Evolutionary conservation across 2,329 filamentous ascomycete genomes (phyloP).

Genomic region (Xylariaceae sp.): DNA sequence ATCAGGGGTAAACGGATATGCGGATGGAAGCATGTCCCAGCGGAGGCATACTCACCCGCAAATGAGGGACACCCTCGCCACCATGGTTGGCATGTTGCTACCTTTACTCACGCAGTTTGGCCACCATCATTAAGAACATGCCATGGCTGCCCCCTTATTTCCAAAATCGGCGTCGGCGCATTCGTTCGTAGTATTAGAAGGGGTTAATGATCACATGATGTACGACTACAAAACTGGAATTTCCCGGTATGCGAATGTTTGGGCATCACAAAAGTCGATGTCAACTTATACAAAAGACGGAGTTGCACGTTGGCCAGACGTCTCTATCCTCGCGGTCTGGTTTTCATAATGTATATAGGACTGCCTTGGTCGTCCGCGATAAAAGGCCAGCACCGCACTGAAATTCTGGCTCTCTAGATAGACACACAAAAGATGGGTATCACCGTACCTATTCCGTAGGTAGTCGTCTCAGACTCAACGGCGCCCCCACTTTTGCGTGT

Average conservation of each 20-base stretch:
- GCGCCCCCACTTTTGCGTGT: background rate
- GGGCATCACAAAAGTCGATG: constrained; percentile 6
- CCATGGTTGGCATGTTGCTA: constrained; percentile 70
- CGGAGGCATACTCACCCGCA: constrained; percentile 52
- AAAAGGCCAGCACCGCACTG: background rate
- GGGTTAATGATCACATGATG: constrained; percentile 16
- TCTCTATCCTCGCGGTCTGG: background rate
- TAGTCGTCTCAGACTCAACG: background rate
- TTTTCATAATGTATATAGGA: constrained; percentile 7
- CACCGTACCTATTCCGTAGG: no score
- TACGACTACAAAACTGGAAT: constrained; percentile 9
- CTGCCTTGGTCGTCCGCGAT: background rate
- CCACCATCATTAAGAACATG: constrained; percentile 54
- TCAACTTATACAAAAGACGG: constrained; percentile 7
- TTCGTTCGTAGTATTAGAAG: constrained; percentile 14
- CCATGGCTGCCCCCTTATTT: constrained; percentile 6
- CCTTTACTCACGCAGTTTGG: constrained; percentile 74
- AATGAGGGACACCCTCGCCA: constrained; percentile 64
- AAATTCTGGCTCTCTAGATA: no score
- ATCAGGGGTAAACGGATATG: constrained; percentile 47
- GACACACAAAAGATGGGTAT: no score
- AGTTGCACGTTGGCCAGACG: constrained; percentile 1
- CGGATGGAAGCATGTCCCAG: constrained; percentile 43
- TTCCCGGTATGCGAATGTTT: background rate
- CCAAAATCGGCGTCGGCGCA: constrained; percentile 14